These are phyloP conservation scores for Carex littledalei DNA, from an alignment of 176 grass and related monocot species.

Conservation along the genomic window DNA sequence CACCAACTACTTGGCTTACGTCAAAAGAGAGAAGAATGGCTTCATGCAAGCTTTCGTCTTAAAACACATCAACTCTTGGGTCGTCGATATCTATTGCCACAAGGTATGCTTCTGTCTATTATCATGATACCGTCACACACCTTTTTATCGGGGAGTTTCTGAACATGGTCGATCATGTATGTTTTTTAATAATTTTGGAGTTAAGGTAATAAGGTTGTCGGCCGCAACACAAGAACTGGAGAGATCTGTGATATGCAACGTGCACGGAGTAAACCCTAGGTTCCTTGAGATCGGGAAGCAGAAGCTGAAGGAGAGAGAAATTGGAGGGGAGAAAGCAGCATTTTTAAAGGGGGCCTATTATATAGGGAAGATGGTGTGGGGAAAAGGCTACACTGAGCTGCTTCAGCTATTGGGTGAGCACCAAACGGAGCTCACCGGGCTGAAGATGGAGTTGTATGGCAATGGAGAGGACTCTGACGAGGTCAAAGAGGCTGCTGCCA, in stretches of 20 bases:
- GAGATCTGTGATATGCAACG: conserved; percentile 86
- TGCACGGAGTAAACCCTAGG: conserved; percentile 96
- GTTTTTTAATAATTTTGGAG: conserved; percentile 4
- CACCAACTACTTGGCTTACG: conserved; percentile 91
- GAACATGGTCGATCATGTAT: conserved; percentile 9
- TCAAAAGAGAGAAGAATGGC: conserved; percentile 94
- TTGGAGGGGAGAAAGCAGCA: conserved; percentile 31
- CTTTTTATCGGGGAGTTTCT: background rate
- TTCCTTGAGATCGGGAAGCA: conserved; percentile 77
- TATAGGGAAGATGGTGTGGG: conserved; percentile 99
- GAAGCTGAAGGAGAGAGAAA: conserved; percentile 44
- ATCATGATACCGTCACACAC: background rate
- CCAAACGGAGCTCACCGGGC: conserved; percentile 53
- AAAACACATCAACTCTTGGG: conserved; percentile 89
- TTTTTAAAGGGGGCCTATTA: conserved; percentile 92
- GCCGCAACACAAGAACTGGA: conserved; percentile 87
- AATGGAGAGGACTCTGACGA: conserved; percentile 80
- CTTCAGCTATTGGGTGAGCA: conserved; percentile 61
- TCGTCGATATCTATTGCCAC: conserved; percentile 88
- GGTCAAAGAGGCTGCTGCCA: conserved; percentile 57
- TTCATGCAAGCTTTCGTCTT: conserved; percentile 79
- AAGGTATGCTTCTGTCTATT: conserved; percentile 51
- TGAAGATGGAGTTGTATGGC: conserved; percentile 90
- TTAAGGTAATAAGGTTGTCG: conserved; percentile 89
- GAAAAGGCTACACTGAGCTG: conserved; percentile 89